phyloP scores from a whole-genome alignment of 495 filamentous ascomycete species.

The Cairneyella variabilis region DNA sequence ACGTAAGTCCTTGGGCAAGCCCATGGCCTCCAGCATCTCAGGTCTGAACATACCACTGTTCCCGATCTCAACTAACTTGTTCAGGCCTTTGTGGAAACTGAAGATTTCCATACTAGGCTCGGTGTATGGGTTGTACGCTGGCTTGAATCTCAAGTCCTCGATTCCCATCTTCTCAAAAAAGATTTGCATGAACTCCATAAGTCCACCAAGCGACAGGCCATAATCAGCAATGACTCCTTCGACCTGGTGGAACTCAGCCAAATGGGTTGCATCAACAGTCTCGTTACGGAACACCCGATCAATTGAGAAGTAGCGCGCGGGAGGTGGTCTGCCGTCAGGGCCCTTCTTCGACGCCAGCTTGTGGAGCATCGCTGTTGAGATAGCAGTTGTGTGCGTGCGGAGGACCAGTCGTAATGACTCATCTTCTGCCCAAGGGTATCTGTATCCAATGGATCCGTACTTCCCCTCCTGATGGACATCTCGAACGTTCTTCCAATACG shows the following conservation, averaged over 20 bases:
- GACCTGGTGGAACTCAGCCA: slow-evolving; percentile 97
- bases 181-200: slow-evolving; percentile 94
- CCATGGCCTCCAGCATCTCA: slow-evolving; percentile 84
- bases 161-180: slow-evolving; percentile 98
- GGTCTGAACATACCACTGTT: slow-evolving; percentile 98
- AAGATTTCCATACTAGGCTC: slow-evolving; percentile 98
- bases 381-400: slow-evolving; percentile 92
- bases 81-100: slow-evolving; percentile 83
- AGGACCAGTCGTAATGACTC: slow-evolving; percentile 87
- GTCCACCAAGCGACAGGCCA: slow-evolving; percentile 79
- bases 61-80: slow-evolving; percentile 93
- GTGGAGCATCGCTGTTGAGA: slow-evolving; percentile 83
- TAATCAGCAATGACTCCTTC: slow-evolving; percentile 98
- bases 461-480: slow-evolving; percentile 81
- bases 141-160: slow-evolving; percentile 84
- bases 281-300: slow-evolving; percentile 97
- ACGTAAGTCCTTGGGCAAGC: slow-evolving; percentile 77
- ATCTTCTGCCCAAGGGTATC: slow-evolving; percentile 87
- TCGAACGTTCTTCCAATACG: slow-evolving; percentile 82
- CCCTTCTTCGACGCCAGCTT: slow-evolving; percentile 69
- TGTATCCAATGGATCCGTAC: slow-evolving; percentile 91
- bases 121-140: slow-evolving; percentile 98
- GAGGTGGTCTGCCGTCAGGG: slow-evolving; percentile 47
- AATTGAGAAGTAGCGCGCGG: slow-evolving; percentile 94
- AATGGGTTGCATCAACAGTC: slow-evolving; percentile 91